Conservation (phyloP, 345 rosid species). For the Citrus inodora region DNA sequence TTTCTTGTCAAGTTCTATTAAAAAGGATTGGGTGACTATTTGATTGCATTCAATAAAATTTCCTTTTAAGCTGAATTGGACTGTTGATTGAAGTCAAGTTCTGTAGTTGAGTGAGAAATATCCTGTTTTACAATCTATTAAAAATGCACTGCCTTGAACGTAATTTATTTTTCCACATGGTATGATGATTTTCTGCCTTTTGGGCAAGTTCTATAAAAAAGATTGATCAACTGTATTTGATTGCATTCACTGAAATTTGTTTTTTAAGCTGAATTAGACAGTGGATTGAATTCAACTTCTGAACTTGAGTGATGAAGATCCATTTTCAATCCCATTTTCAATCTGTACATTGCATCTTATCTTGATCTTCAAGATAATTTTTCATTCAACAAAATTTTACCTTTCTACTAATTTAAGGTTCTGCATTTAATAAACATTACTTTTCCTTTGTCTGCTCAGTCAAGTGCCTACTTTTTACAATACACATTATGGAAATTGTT, state of each 20-base stretch:
- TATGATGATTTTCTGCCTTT: background rate
- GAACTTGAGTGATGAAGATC: background rate
- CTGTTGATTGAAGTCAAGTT: too few species aligned
- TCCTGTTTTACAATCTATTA: background rate
- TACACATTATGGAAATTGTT: background rate
- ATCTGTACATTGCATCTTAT: background rate
- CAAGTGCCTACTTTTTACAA: background rate
- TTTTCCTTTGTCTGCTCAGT: background rate
- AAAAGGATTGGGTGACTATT: too few species aligned
- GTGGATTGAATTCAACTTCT: background rate
- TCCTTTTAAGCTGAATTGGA: too few species aligned
- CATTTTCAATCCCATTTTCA: background rate
- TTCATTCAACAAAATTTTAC: background rate
- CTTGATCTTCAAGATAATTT: slow-evolving; percentile 2
- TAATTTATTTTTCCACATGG: background rate
- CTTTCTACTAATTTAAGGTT: background rate
- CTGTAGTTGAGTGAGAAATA: too few species aligned
- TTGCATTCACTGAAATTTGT: too few species aligned
- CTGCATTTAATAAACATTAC: background rate
- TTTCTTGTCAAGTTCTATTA: too few species aligned
- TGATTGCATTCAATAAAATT: too few species aligned
- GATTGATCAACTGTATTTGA: too few species aligned
- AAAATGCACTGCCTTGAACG: background rate
- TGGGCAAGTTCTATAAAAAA: too few species aligned
- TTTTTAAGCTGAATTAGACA: background rate